phyloP scores from a whole-genome alignment of 2,329 filamentous ascomycete species.

The Aspergillus quadrilineatus region DNA sequence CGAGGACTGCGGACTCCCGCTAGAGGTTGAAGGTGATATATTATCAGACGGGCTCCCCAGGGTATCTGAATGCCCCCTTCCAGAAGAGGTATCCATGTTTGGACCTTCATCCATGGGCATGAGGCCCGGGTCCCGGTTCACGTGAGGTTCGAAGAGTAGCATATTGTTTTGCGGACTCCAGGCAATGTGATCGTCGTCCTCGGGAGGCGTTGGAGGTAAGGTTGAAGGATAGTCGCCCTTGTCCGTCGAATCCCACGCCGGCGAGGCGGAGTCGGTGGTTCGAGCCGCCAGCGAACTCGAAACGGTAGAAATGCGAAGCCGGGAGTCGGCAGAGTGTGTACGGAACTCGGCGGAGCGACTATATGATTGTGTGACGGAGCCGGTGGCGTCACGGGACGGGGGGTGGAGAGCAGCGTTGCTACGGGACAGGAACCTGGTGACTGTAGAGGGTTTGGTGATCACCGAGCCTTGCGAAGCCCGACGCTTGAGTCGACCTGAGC shows the following conservation, averaged over 20 bases:
- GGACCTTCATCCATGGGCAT: constrained; percentile 31
- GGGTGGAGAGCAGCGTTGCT: constrained; percentile 47
- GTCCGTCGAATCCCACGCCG: constrained; percentile 26
- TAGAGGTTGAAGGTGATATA: constrained; percentile 30
- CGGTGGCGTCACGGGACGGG: constrained; percentile 54
- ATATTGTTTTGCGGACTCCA: constrained; percentile 38
- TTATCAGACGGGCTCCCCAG: constrained; percentile 34
- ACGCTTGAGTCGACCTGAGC: constrained; percentile 32
- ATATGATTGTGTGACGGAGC: constrained; percentile 30
- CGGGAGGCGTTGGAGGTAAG: constrained; percentile 44
- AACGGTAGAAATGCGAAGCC: constrained; percentile 32
- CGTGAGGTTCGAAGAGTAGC: constrained; percentile 30
- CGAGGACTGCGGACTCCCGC: constrained; percentile 31
- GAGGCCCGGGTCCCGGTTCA: constrained; percentile 27
- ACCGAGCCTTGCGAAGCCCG: constrained; percentile 40
- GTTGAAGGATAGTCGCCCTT: constrained; percentile 34
- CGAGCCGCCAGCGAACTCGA: constrained; percentile 31
- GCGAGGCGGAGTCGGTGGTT: constrained; percentile 36
- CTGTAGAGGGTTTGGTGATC: constrained; percentile 33
- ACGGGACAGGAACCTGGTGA: constrained; percentile 38
- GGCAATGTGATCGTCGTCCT: constrained; percentile 39
- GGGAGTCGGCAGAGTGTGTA: constrained; percentile 29
- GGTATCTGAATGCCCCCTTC: constrained; percentile 29
- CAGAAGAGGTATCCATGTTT: constrained; percentile 29
- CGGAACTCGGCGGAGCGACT: constrained; percentile 27